A percentile compares a stretch with the other conserved stretches of the same genome.
phyloP scores from a whole-genome alignment of 1,284 basidiomycete genomes.

The Trichosporon inkin region DNA sequence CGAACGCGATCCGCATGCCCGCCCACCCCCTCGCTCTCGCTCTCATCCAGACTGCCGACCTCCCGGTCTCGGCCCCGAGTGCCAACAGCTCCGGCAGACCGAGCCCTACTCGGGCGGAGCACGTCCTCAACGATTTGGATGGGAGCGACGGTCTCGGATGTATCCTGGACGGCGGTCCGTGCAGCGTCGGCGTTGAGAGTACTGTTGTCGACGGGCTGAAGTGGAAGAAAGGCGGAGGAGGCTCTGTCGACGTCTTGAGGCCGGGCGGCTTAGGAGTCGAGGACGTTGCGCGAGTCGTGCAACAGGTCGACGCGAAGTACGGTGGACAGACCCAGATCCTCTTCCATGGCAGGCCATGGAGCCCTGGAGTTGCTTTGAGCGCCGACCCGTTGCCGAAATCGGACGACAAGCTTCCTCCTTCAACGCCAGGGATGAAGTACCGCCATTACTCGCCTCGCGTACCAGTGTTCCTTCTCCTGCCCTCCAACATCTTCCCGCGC shows the following conservation, averaged over 20 bases:
- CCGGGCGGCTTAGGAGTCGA: constrained; percentile 93
- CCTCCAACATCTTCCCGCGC: constrained; percentile 48
- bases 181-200: constrained; percentile 86
- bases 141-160: constrained; percentile 60
- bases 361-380: background rate
- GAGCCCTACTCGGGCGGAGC: constrained; percentile 84
- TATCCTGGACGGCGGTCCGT: constrained; percentile 89
- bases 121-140: constrained; percentile 75
- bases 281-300: constrained; percentile 65
- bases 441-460: constrained; percentile 89
- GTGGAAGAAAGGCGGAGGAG: constrained; percentile 56
- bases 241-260: constrained; percentile 73
- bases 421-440: constrained; percentile 99
- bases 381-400: background rate
- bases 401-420: constrained; percentile 57
- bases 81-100: constrained; percentile 94
- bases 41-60: constrained; percentile 68
- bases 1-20: constrained; percentile 91
- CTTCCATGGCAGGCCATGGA: constrained; percentile 36
- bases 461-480: constrained; percentile 70
- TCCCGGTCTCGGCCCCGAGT: constrained; percentile 88
- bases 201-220: constrained; percentile 84
- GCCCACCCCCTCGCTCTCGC: constrained; percentile 87
- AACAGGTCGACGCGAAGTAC: constrained; percentile 44
- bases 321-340: constrained; percentile 33